Conservation (phyloP, 805 yeast species). For the Cyberlindnera bimundalis region DNA sequence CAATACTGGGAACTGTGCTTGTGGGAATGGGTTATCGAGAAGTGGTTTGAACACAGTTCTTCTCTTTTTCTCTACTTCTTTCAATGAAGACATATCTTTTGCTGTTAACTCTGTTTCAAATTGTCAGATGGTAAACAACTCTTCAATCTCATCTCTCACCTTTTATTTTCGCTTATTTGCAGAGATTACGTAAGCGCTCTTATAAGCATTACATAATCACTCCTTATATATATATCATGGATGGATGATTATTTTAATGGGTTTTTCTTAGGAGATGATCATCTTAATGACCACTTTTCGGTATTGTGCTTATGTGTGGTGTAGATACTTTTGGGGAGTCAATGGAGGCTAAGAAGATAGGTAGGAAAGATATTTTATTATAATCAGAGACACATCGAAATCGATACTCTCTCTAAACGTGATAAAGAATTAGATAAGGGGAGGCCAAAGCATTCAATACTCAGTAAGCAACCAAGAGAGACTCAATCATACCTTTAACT, state of each 20-base stretch:
- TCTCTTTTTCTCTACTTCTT: constrained; percentile 45
- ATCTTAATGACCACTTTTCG: no score
- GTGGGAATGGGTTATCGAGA: constrained; percentile 59
- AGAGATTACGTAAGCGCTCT: no score
- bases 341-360: no score
- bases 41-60: constrained; percentile 62
- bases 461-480: constrained; percentile 12
- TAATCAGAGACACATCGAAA: not conserved
- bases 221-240: no score
- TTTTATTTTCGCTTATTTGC: no score
- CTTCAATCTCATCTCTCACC: no score
- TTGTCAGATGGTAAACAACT: no score
- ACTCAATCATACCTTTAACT: constrained; percentile 17
- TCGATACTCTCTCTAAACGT: not conserved
- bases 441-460: not conserved
- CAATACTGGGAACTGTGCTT: constrained; percentile 41
- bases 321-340: no score
- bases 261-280: no score
- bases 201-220: no score
- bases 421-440: constrained; percentile 3
- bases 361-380: not conserved
- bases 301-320: no score
- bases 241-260: no score
- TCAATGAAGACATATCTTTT: constrained; percentile 39
- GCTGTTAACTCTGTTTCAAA: not conserved